phyloP scores from a whole-genome alignment of 2,329 filamentous ascomycete genomes.

The Cephalotrichum gorgonifer region DNA sequence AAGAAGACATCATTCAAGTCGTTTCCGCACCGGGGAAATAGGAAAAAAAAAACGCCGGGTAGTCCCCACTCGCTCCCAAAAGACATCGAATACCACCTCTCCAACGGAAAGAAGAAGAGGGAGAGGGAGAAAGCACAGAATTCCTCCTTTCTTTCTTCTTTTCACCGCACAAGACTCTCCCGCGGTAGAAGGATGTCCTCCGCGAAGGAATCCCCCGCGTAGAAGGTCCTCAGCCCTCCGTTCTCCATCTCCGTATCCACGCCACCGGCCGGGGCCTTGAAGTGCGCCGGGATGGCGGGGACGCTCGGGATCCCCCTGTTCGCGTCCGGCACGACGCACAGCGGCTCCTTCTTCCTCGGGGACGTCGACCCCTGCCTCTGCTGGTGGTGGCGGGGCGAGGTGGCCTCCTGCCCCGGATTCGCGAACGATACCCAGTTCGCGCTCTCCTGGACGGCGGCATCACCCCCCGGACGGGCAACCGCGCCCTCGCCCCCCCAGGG shows the following conservation, averaged over 20 bases:
- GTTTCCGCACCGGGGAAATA: not conserved
- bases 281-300: conserved; percentile 32
- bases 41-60: not conserved
- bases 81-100: not conserved
- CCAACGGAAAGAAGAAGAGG: not conserved
- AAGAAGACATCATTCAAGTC: not conserved
- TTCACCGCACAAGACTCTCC: not conserved
- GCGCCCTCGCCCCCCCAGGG: not conserved
- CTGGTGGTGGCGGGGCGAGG: conserved; percentile 9
- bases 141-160: not conserved
- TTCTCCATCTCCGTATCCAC: not conserved
- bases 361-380: conserved; percentile 5
- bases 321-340: conserved; percentile 31
- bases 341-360: conserved; percentile 12
- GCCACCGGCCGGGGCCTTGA: not conserved
- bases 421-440: not conserved
- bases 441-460: not conserved
- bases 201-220: not conserved
- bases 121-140: not conserved
- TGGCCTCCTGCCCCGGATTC: conserved; percentile 8
- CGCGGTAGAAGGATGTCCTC: not conserved
- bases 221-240: too few relatives aligned
- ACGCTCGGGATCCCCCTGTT: conserved; percentile 36
- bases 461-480: not conserved
- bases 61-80: too few relatives aligned